A percentile compares a stretch with the other conserved stretches of the same genome.
These are phyloP conservation scores for Aspergillus ochraceoroseus DNA, from an alignment of 2,329 filamentous ascomycete species.

Conservation along the genomic window DNA sequence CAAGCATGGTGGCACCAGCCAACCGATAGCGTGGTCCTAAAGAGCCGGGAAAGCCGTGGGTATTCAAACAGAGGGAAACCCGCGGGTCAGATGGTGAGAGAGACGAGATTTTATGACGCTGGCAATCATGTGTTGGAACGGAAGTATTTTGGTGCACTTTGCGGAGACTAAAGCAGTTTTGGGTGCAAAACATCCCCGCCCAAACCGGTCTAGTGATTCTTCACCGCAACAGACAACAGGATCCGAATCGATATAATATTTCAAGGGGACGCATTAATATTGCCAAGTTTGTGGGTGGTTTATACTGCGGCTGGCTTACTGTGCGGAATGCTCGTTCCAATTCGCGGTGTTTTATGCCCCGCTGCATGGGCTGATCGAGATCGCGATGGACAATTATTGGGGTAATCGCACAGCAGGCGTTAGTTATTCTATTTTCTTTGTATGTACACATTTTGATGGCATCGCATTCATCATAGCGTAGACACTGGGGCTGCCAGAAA, in stretches of 20 bases:
- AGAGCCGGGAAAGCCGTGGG: neutral
- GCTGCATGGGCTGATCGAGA: conserved; percentile 10
- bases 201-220: conserved; percentile 26
- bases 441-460: no score
- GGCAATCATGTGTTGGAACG: conserved; percentile 3
- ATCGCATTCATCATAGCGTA: no score
- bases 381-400: neutral
- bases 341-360: no score
- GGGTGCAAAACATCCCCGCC: conserved; percentile 26
- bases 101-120: conserved; percentile 6
- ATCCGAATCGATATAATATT: no score
- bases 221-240: conserved; percentile 9
- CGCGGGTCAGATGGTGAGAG: conserved; percentile 6
- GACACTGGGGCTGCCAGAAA: no score
- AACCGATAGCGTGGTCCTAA: conserved; percentile 15
- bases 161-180: conserved; percentile 9
- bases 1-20: conserved; percentile 37
- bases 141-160: conserved; percentile 16
- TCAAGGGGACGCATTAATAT: no score
- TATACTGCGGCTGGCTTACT: no score
- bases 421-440: no score
- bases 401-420: conserved; percentile 1
- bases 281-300: no score
- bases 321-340: no score
- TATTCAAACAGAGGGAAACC: neutral